These are phyloP conservation scores for Ceratobasidium theobromae DNA, from an alignment of 1,284 basidiomycete species.

Conservation along the genomic window DNA sequence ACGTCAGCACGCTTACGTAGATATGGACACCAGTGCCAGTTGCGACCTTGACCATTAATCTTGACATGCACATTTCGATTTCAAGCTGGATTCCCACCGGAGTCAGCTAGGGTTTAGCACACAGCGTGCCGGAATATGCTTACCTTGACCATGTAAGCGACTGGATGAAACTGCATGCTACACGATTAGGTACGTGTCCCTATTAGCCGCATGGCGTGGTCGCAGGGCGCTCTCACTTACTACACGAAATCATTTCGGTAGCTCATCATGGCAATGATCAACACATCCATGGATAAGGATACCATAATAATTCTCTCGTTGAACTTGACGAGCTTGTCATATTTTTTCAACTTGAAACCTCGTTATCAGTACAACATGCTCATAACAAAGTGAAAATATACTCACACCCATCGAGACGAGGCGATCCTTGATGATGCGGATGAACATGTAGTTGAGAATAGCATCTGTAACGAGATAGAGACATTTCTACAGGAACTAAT, in stretches of 20 bases:
- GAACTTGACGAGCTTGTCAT: constrained; percentile 34
- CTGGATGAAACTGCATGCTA: constrained; percentile 33
- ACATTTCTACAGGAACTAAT: constrained; percentile 10
- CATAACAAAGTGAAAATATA: neutral
- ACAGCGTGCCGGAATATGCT: neutral
- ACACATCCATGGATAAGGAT: constrained; percentile 33
- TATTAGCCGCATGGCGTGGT: neutral
- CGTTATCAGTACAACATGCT: neutral
- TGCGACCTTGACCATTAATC: constrained; percentile 32
- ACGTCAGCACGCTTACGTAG: neutral
- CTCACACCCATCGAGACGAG: constrained; percentile 34
- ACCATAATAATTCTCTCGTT: constrained; percentile 36
- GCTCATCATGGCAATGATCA: constrained; percentile 37
- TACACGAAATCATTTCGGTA: constrained; percentile 34
- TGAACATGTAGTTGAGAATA: constrained; percentile 35
- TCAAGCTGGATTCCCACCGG: constrained; percentile 3
- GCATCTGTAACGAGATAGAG: constrained; percentile 38
- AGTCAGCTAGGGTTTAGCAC: neutral
- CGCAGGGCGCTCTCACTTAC: neutral
- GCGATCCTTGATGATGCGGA: constrained; percentile 32
- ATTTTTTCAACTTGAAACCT: constrained; percentile 19
- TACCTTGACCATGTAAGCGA: constrained; percentile 35
- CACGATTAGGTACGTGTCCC: neutral
- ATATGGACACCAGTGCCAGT: constrained; percentile 20
- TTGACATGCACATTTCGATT: constrained; percentile 35